Evolutionary conservation across 495 filamentous ascomycete species (phyloP).

Genomic region (Filosporella fistucella): DNA sequence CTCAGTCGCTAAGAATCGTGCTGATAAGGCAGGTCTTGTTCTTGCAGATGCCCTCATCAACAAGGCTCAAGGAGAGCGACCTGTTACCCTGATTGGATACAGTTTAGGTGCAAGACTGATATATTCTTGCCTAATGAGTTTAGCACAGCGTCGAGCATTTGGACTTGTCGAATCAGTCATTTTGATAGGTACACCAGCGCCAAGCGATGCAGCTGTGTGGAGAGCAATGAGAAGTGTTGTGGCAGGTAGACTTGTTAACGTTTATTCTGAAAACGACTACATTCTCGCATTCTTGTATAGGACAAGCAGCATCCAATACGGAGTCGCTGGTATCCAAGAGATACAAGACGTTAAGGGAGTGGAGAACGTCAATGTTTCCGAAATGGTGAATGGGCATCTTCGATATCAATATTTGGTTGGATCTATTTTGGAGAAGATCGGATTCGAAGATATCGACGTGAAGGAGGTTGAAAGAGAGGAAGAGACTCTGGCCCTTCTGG

Average conservation of each 20-base stretch:
- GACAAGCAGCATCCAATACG: conserved; percentile 46
- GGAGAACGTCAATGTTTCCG: conserved; percentile 53
- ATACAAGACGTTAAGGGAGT: conserved; percentile 48
- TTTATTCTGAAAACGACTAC: conserved; percentile 56
- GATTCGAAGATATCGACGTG: conserved; percentile 50
- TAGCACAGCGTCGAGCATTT: conserved; percentile 76
- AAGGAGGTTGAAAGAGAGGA: conserved; percentile 38
- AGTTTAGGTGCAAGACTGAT: conserved; percentile 88
- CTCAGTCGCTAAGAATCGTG: conserved; percentile 71
- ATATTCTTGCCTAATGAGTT: conserved; percentile 69
- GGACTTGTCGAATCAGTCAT: conserved; percentile 83
- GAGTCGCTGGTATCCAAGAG: conserved; percentile 52
- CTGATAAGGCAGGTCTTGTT: conserved; percentile 81
- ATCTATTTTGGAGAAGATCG: conserved; percentile 45
- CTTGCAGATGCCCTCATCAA: conserved; percentile 87
- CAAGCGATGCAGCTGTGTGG: conserved; percentile 49
- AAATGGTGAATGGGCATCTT: conserved; percentile 48
- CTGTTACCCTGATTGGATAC: conserved; percentile 85
- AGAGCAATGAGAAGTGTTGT: conserved; percentile 51
- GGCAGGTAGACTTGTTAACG: conserved; percentile 51
- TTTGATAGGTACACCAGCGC: conserved; percentile 77
- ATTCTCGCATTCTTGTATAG: conserved; percentile 56
- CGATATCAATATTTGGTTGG: conserved; percentile 51
- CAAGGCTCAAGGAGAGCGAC: conserved; percentile 82
- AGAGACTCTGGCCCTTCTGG: conserved; percentile 31